Base-by-base conservation (phyloP, 1,284 basidiomycete genomes). In the Pseudozyma thailandica region DNA sequence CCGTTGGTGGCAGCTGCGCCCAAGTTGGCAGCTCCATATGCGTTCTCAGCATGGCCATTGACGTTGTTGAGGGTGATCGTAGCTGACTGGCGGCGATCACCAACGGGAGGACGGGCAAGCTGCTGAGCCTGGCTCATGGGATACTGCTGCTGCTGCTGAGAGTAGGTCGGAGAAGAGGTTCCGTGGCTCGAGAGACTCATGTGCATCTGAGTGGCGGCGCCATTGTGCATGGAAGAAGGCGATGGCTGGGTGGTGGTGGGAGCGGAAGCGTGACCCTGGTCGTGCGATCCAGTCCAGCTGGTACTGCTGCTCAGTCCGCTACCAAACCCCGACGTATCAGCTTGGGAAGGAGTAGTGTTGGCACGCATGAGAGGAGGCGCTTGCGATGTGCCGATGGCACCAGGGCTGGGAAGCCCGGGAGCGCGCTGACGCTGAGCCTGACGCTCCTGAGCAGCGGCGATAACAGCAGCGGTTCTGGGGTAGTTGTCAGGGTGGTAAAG, bases 401-500 rank as follows among this genome's bases (percentile, higher is more conserved):
- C 63, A 15, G 63, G 58, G 56, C 63, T 72, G 25, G 70, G 70
- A n/a, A 68, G 51, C n/a, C 70, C 70, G 30, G 70, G 70, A 38
- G 50, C 70, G 13, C 64, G 58, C 53, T 79, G 73, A 13, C 77
- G 66, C 55, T 76, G 73, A 33, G 71, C 75, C 37, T 81, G 74
- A 33, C 79, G 74, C 72, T 82, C 78, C 54, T 79, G 79, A 38
- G 80, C 80, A 10, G 80, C 80, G 33, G 80, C 79, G 60, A 82
- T 81, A 37, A 82, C 80, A 23, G 80, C 80, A 8, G 79, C 78
- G 16, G 80, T 82, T 28, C 80, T 64, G 4, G 77, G 80, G 52
- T 81, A 80, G 64, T 82, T 82, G 66, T 82, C 81, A 10, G 81
- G 81, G 50, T 81, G 78, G 66, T 82, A 82, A 39, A 82, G 69